Conservation (phyloP, 805 yeast species). For the Hanseniaspora lindneri region DNA sequence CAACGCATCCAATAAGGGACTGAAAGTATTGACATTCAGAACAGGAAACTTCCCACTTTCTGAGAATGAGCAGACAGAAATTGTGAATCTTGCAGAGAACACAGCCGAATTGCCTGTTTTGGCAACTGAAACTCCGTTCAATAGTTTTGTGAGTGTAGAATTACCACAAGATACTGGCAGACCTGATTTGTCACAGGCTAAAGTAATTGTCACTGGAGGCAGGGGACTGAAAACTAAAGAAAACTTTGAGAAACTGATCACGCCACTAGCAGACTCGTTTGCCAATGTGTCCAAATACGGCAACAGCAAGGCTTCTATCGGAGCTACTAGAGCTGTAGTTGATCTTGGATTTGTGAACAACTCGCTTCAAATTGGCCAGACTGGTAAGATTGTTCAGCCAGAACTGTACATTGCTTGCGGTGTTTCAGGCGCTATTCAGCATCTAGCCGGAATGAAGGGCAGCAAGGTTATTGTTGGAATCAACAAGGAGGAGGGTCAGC, state of each 20-base stretch:
- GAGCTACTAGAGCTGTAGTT: conserved; percentile 97
- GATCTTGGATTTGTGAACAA: conserved; percentile 93
- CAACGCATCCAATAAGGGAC: conserved; percentile 64
- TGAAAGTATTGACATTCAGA: conserved; percentile 32
- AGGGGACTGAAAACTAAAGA: conserved; percentile 86
- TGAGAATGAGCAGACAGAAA: conserved; percentile 28
- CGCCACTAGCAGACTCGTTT: conserved; percentile 72
- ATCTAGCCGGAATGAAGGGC: conserved; percentile 97
- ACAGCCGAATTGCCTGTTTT: conserved; percentile 38
- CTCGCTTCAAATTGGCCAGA: conserved; percentile 93
- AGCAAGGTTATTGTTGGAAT: conserved; percentile 87
- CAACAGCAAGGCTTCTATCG: conserved; percentile 74
- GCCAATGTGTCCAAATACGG: conserved; percentile 24
- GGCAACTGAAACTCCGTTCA: conserved; percentile 31
- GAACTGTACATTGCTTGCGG: conserved; percentile 89
- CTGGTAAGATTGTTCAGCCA: conserved; percentile 96
- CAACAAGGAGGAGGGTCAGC: conserved; percentile 88
- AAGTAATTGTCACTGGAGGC: conserved; percentile 80
- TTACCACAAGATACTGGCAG: conserved; percentile 59
- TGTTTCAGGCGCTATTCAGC: conserved; percentile 94
- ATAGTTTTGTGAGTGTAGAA: conserved; percentile 36
- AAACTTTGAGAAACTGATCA: conserved; percentile 61
- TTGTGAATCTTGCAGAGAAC: conserved; percentile 27
- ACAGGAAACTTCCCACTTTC: conserved; percentile 4
- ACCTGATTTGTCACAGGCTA: conserved; percentile 82